Evolutionary conservation across 164 flowering plant genomes (phyloP).

Genomic region (Sedum album): DNA sequence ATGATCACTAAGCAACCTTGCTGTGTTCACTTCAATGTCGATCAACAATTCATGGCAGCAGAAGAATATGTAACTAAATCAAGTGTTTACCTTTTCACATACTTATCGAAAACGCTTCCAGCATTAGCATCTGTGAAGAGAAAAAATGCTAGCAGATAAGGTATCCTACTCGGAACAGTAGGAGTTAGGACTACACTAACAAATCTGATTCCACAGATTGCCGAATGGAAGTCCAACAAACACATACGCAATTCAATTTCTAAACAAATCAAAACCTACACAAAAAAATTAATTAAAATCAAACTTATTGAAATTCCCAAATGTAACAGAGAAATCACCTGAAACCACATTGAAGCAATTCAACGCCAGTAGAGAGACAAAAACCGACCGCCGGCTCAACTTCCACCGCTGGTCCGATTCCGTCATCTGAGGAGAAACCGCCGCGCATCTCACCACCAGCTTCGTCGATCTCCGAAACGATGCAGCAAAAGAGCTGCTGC

Average conservation of each 20-base stretch:
- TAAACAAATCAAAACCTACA: not conserved
- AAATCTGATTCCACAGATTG: too few relatives aligned
- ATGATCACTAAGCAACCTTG: not conserved
- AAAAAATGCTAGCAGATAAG: not conserved
- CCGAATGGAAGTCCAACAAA: too few relatives aligned
- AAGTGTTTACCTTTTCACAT: conserved; percentile 53
- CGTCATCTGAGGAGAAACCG: not conserved
- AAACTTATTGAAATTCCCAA: not conserved
- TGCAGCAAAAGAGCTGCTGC: conserved; percentile 8
- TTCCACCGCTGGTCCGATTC: conserved; percentile 16
- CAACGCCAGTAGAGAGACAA: conserved; percentile 35
- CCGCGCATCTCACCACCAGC: conserved; percentile 25
- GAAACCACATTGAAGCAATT: conserved; percentile 19
- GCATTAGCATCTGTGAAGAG: conserved; percentile 44
- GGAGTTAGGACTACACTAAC: too few relatives aligned
- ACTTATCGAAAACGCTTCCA: conserved; percentile 49
- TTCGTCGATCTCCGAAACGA: not conserved
- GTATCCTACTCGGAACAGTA: not conserved
- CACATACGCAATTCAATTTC: too few relatives aligned
- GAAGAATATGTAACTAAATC: not conserved
- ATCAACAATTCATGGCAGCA: not conserved
- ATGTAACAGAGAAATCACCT: not conserved
- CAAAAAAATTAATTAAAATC: not conserved
- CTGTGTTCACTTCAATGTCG: not conserved
- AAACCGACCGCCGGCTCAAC: conserved; percentile 40